Evolutionary conservation across 192 early-diverging fungal species (phyloP).

Genomic region (Martensiomyces pterosporus): DNA sequence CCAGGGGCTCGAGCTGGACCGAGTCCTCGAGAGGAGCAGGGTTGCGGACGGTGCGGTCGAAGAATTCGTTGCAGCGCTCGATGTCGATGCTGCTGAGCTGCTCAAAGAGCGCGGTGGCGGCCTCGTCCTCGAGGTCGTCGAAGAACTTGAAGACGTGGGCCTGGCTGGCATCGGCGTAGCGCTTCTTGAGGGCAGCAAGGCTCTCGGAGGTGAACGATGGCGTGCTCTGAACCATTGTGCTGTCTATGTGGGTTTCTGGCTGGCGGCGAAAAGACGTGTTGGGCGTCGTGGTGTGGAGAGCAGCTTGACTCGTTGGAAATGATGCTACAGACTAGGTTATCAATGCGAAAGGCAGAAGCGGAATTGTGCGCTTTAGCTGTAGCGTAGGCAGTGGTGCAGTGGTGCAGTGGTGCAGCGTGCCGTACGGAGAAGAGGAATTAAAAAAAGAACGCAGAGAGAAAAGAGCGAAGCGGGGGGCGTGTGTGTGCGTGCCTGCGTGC

Average conservation of each 20-base stretch:
- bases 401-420: too few species aligned
- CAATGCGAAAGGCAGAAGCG: too few species aligned
- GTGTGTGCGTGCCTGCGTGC: too few species aligned
- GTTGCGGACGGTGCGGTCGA: slow-evolving; percentile 62
- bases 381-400: too few species aligned
- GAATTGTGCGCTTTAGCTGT: too few species aligned
- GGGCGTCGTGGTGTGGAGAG: too few species aligned
- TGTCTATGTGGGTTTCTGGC: not conserved
- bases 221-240: slow-evolving; percentile 38
- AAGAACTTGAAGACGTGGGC: slow-evolving; percentile 85
- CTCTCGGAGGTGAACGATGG: slow-evolving; percentile 44
- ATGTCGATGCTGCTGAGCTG: slow-evolving; percentile 76
- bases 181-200: slow-evolving; percentile 52
- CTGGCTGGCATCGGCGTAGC: slow-evolving; percentile 72
- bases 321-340: too few species aligned
- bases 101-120: slow-evolving; percentile 56
- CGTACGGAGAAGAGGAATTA: too few species aligned
- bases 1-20: slow-evolving; percentile 68
- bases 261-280: too few species aligned
- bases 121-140: slow-evolving; percentile 57
- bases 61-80: slow-evolving; percentile 77
- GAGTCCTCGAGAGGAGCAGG: slow-evolving; percentile 42
- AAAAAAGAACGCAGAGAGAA: too few species aligned
- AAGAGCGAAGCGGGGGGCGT: too few species aligned
- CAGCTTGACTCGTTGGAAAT: too few species aligned